These are phyloP conservation scores for Podospora bellae-mahoneyi DNA, from an alignment of 495 filamentous ascomycete genomes.

Conservation along the genomic window DNA sequence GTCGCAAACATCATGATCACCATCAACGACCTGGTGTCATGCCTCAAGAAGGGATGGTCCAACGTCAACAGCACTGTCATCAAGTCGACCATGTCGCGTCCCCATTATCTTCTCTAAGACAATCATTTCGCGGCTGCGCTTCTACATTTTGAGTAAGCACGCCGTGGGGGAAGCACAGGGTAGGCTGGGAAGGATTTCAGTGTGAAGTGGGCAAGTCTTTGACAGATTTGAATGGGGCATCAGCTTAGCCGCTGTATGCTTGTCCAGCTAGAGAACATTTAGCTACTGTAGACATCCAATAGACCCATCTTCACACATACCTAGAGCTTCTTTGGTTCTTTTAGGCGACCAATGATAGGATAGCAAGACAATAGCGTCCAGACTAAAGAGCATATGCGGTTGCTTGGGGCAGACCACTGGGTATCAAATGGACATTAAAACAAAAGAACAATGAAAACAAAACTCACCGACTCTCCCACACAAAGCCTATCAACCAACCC, in stretches of 20 bases:
- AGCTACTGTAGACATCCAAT: not conserved
- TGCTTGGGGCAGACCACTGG: not conserved
- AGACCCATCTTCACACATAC: not conserved
- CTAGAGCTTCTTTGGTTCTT: not conserved
- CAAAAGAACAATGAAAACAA: not conserved
- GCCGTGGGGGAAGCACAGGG: not conserved
- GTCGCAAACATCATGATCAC: conserved; percentile 91
- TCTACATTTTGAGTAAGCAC: not conserved
- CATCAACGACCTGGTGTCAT: conserved; percentile 98
- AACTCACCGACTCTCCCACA: not conserved
- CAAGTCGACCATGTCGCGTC: conserved; percentile 98
- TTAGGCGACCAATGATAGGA: not conserved
- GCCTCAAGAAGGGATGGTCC: conserved; percentile 99
- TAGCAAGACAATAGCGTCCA: not conserved
- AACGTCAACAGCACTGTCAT: conserved; percentile 98
- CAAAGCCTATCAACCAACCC: too few relatives aligned
- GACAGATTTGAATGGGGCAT: too few relatives aligned
- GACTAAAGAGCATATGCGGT: not conserved
- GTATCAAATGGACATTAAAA: not conserved
- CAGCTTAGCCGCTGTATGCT: too few relatives aligned
- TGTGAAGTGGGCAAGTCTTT: too few relatives aligned
- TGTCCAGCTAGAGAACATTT: too few relatives aligned
- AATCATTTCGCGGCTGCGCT: not conserved
- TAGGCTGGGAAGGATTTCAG: not conserved
- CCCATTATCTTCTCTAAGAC: conserved; percentile 27